Base-by-base conservation (phyloP, 495 filamentous ascomycete species). In the Cudoniella acicularis region DNA sequence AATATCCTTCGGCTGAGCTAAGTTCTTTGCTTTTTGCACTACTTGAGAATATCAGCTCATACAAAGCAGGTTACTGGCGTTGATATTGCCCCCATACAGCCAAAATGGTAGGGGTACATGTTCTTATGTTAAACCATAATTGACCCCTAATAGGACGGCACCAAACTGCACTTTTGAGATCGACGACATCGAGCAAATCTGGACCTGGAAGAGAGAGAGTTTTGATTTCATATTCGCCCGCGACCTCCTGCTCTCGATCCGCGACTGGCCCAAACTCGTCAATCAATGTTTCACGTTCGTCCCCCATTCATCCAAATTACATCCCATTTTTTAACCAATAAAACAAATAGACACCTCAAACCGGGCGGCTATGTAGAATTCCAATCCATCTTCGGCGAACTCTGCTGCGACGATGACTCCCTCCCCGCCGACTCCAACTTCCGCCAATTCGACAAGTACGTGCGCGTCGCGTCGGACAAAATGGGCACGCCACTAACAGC, bases 141-240 rank as follows among this genome's bases (percentile, higher is more conserved):
- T 25, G 23, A 27, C 4, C 26, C 18, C 10, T 17, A 61, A 10
- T 30, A 66, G 64, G 60, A 52, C 61, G 13, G 62, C 67, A 22
- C 60, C 68, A 1, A 75, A 75, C 45, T 73, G 67, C 54, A 61
- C 49, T 27, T 75, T 73, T 30, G 67, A 70, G 23, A 59, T 75
- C 49, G 72, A 72, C 36, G 71, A 75, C 43, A 62, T 68, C 2
- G 69, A 73, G 45, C 54, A 63, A 17, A 40, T 57, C n/a, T 75
- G 72, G 72, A 66, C 62, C 10, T 70, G 48, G 52, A 45, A 27
- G 17, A 25, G 48, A 25, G 52, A 62, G 16, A 65, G 43, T 2
- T 75, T 71, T 47, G 67, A 73, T 58, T 69, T 68, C 47, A 71
- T 75, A 20, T 66, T 71, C 61, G 57, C 56, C 0, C 51, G 65